phyloP scores from a whole-genome alignment of 176 grass and related monocot genomes.

The Olyra latifolia region DNA sequence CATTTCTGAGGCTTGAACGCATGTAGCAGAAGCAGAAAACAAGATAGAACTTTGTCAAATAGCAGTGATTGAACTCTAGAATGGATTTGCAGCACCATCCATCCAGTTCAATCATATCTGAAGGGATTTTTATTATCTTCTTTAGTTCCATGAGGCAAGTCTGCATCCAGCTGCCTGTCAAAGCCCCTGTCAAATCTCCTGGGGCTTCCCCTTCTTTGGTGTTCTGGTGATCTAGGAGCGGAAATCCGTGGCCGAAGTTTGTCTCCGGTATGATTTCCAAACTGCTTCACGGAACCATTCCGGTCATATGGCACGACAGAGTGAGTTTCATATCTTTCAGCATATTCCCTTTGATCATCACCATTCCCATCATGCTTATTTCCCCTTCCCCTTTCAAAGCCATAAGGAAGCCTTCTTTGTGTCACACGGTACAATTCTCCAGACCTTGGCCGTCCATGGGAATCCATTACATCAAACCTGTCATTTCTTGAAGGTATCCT shows the following conservation, averaged over 20 bases:
- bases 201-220: constrained; percentile 53
- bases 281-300: constrained; percentile 44
- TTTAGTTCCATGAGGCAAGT: constrained; percentile 41
- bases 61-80: constrained; percentile 7
- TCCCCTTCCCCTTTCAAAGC: constrained; percentile 53
- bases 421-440: constrained; percentile 51
- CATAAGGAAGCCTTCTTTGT: constrained; percentile 51
- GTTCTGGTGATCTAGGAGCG: constrained; percentile 48
- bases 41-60: constrained; percentile 41
- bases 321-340: constrained; percentile 46
- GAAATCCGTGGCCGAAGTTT: constrained; percentile 44
- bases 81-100: constrained; percentile 16
- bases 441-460: constrained; percentile 48
- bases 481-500: constrained; percentile 42
- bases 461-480: constrained; percentile 48
- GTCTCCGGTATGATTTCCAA: constrained; percentile 51
- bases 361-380: constrained; percentile 44
- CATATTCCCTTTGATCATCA: constrained; percentile 49
- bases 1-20: constrained; percentile 28
- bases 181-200: constrained; percentile 49
- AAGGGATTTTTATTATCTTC: constrained; percentile 44
- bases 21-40: constrained; percentile 29
- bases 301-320: constrained; percentile 53
- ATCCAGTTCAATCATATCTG: constrained; percentile 28
- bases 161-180: constrained; percentile 40